Conservation (phyloP, 768 basidiomycete genomes). For the Hemileccinum rubropunctum region DNA sequence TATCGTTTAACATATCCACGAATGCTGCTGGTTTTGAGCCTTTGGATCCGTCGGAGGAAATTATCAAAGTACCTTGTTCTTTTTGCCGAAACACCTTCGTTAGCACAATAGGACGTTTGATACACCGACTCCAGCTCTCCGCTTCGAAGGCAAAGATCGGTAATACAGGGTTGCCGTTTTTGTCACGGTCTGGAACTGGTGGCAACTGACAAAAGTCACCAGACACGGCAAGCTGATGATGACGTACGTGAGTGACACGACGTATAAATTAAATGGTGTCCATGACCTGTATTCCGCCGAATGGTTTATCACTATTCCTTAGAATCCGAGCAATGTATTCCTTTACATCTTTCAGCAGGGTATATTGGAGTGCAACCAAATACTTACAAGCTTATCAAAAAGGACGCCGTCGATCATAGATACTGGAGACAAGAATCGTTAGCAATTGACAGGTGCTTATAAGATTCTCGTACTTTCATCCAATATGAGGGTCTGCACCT, state of each 20-base stretch:
- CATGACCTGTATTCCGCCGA: slow-evolving; percentile 84
- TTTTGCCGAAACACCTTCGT: slow-evolving; percentile 86
- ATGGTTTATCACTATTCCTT: slow-evolving; percentile 53
- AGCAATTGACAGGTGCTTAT: background rate
- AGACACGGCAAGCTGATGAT: slow-evolving; percentile 67
- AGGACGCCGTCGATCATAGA: slow-evolving; percentile 84
- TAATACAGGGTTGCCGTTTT: slow-evolving; percentile 46
- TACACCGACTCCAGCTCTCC: slow-evolving; percentile 62
- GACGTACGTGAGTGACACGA: background rate
- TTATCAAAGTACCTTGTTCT: slow-evolving; percentile 54
- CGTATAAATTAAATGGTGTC: background rate
- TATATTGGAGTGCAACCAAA: slow-evolving; percentile 32
- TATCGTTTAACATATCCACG: slow-evolving; percentile 82
- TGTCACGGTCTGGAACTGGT: slow-evolving; percentile 59
- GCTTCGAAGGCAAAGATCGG: slow-evolving; percentile 80
- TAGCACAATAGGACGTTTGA: slow-evolving; percentile 53
- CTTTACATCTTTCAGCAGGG: slow-evolving; percentile 35
- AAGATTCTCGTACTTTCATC: slow-evolving; percentile 66
- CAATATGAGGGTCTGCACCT: slow-evolving; percentile 66
- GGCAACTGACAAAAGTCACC: slow-evolving; percentile 94
- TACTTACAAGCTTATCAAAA: slow-evolving; percentile 75
- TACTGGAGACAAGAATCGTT: slow-evolving; percentile 42
- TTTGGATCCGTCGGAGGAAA: background rate
- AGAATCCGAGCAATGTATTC: slow-evolving; percentile 61
- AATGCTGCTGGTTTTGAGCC: slow-evolving; percentile 43